Percentiles rank a stretch among this genome's conserved stretches.
Evolutionary conservation across 352 stramenopile genomes (phyloP).

Genomic region (Globisporangium megalacanthum): DNA sequence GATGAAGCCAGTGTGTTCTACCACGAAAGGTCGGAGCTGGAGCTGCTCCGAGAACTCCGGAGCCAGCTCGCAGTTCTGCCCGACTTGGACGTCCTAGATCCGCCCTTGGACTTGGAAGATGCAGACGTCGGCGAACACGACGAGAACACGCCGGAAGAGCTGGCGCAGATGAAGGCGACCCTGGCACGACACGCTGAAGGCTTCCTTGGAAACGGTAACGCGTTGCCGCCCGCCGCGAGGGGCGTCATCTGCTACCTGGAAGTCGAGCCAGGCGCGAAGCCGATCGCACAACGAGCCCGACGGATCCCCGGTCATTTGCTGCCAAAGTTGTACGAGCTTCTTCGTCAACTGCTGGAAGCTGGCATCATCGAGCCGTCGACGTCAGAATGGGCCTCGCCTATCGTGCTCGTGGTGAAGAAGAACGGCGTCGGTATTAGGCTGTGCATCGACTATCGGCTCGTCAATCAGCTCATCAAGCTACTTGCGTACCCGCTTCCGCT

Average conservation of each 20-base stretch:
- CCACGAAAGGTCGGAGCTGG: too few relatives aligned
- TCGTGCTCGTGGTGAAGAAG: slow-evolving; percentile 16
- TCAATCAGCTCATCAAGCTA: slow-evolving; percentile 18
- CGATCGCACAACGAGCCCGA: background rate
- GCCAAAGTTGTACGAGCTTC: background rate
- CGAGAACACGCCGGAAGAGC: background rate
- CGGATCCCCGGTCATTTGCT: background rate
- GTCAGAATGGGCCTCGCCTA: background rate
- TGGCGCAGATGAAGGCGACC: background rate
- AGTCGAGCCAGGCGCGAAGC: background rate
- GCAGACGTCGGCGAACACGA: background rate
- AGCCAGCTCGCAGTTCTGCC: background rate
- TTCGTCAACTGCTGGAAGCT: background rate
- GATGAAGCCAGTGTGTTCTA: too few relatives aligned
- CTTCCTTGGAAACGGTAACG: background rate
- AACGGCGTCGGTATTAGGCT: slow-evolving; percentile 8
- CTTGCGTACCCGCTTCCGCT: slow-evolving; percentile 14
- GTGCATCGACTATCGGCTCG: slow-evolving; percentile 16
- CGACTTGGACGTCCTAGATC: background rate
- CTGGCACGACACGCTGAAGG: background rate
- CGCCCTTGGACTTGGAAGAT: background rate
- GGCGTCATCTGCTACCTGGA: background rate
- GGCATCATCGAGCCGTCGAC: background rate
- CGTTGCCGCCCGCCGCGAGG: background rate
- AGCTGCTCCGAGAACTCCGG: too few relatives aligned